Evolutionary conservation across 805 yeast species (phyloP).

Genomic region (Candida tibetensis): DNA sequence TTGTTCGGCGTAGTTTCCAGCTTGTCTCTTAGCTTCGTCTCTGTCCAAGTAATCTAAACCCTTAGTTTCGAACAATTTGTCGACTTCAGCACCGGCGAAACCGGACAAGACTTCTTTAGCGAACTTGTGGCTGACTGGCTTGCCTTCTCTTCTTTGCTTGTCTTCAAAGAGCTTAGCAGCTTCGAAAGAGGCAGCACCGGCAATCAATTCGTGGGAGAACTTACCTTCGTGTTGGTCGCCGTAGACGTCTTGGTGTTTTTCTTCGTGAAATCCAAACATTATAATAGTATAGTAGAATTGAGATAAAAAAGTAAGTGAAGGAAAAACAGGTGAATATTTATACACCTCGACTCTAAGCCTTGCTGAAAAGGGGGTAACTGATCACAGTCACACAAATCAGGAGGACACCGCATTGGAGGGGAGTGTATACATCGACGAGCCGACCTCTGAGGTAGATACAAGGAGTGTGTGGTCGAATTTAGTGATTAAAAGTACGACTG

Average conservation of each 20-base stretch:
- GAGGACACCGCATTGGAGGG: too few species aligned
- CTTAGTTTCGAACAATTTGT: conserved; percentile 32
- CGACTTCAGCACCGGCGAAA: conserved; percentile 31
- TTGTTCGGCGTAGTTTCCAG: conserved; percentile 17
- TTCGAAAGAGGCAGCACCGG: conserved; percentile 33
- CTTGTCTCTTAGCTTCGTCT: conserved; percentile 23
- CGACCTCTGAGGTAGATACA: too few species aligned
- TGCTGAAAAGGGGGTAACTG: too few species aligned
- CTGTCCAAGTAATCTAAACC: conserved; percentile 33
- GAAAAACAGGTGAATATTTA: too few species aligned
- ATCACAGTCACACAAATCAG: too few species aligned
- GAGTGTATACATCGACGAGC: neutral
- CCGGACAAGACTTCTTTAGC: conserved; percentile 30
- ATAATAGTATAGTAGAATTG: conserved; percentile 2
- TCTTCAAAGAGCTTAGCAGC: conserved; percentile 31
- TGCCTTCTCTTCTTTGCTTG: conserved; percentile 30
- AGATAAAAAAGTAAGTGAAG: too few species aligned
- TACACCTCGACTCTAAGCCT: too few species aligned
- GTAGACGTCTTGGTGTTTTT: conserved; percentile 26
- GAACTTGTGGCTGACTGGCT: conserved; percentile 28
- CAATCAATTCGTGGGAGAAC: conserved; percentile 29
- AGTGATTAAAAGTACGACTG: too few species aligned
- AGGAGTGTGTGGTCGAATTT: too few species aligned
- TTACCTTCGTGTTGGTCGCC: conserved; percentile 30
- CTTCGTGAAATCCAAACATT: conserved; percentile 28